Evolutionary conservation across 805 yeast genomes (phyloP).

Genomic region (Zygosaccharomyces bailii): DNA sequence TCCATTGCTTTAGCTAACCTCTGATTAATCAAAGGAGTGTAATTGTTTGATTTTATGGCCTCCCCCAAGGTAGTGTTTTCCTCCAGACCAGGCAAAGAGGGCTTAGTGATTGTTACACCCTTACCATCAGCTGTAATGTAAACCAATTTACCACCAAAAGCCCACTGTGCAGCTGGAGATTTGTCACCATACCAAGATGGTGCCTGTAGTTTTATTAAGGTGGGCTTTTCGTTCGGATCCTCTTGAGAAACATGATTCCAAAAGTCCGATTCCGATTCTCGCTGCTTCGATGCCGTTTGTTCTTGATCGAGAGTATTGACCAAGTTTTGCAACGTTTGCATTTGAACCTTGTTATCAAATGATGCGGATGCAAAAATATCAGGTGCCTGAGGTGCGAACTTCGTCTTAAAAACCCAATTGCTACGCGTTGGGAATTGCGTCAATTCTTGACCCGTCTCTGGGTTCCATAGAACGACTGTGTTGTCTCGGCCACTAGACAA

Average conservation of each 20-base stretch:
- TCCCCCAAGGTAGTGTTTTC: conserved; percentile 43
- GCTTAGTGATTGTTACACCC: conserved; percentile 38
- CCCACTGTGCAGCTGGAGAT: conserved; percentile 67
- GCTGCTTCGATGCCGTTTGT: conserved; percentile 31
- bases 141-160: conserved; percentile 89
- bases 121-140: conserved; percentile 44
- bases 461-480: conserved; percentile 86
- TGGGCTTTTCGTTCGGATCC: conserved; percentile 70
- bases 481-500: conserved; percentile 93
- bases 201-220: conserved; percentile 64
- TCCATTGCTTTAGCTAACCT: conserved; percentile 44
- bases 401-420: conserved; percentile 89
- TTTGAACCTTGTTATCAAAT: conserved; percentile 74
- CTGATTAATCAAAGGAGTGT: conserved; percentile 51
- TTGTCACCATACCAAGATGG: conserved; percentile 86
- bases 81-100: conserved; percentile 39
- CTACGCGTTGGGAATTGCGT: conserved; percentile 90
- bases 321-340: conserved; percentile 82
- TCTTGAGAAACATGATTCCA: conserved; percentile 75
- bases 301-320: conserved; percentile 29
- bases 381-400: conserved; percentile 84
- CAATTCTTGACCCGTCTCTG: conserved; percentile 62
- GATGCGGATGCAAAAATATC: conserved; percentile 87
- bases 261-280: conserved; percentile 64
- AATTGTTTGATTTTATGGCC: conserved; percentile 58